Evolutionary conservation across 192 early-diverging fungal species (phyloP).

Genomic region (Coemansia sp.): DNA sequence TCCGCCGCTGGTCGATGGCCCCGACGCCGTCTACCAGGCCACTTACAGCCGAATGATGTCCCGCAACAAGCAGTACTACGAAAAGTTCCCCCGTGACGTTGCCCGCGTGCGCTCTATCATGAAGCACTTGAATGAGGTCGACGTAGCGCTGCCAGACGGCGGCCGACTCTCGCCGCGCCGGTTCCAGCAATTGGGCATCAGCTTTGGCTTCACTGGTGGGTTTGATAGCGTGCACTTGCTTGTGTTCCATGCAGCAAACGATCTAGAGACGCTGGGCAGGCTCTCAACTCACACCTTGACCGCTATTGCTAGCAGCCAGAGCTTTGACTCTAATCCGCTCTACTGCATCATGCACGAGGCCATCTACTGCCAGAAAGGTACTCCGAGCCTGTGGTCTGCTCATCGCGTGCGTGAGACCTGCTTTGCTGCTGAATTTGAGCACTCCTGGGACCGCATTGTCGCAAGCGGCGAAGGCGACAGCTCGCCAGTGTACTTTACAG

Average conservation of each 20-base stretch:
- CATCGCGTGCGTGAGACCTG: conserved; percentile 59
- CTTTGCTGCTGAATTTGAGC: conserved; percentile 58
- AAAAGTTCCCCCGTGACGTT: conserved; percentile 66
- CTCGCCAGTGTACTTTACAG: conserved; percentile 64
- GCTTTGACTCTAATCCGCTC: conserved; percentile 65
- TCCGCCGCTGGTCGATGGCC: conserved; percentile 65
- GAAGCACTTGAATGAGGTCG: conserved; percentile 52
- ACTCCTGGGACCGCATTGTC: conserved; percentile 43
- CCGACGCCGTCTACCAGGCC: conserved; percentile 65
- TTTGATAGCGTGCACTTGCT: conserved; percentile 66
- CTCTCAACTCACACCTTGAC: conserved; percentile 54
- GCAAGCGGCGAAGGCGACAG: conserved; percentile 15
- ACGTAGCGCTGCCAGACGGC: conserved; percentile 63
- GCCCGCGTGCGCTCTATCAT: conserved; percentile 66
- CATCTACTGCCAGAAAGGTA: conserved; percentile 67
- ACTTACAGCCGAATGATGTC: conserved; percentile 65
- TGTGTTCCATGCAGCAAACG: conserved; percentile 54
- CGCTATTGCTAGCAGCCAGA: conserved; percentile 40
- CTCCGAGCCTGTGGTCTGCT: conserved; percentile 65
- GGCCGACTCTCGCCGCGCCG: conserved; percentile 66
- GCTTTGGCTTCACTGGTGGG: conserved; percentile 68
- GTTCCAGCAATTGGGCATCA: conserved; percentile 69
- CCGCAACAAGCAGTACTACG: conserved; percentile 68
- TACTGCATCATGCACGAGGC: conserved; percentile 71
- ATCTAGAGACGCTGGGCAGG: conserved; percentile 47